Conservation (phyloP, 2,329 filamentous ascomycete species). For the Ustulina deusta region DNA sequence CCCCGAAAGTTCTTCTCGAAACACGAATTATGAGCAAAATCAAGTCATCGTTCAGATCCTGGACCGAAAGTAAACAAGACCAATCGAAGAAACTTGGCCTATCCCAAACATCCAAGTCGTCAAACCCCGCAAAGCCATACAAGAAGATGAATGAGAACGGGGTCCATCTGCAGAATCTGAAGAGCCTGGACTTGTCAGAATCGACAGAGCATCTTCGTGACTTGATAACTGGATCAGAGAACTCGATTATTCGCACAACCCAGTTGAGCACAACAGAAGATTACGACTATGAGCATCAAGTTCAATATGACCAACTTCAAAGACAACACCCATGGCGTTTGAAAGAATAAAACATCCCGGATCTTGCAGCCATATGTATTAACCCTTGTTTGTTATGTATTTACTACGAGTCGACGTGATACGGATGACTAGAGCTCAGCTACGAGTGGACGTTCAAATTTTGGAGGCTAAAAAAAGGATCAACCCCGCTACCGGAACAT, state of each 20-base stretch:
- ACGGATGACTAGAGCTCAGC: not conserved
- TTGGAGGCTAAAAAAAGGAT: not conserved
- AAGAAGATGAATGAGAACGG: constrained; percentile 43
- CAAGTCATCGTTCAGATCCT: constrained; percentile 37
- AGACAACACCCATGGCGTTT: constrained; percentile 37
- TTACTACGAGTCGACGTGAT: not conserved
- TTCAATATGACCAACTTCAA: constrained; percentile 33
- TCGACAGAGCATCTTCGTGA: constrained; percentile 45
- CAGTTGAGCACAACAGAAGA: constrained; percentile 38
- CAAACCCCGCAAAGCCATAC: constrained; percentile 31
- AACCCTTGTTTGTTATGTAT: not conserved
- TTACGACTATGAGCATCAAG: constrained; percentile 34
- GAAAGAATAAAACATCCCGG: constrained; percentile 11
- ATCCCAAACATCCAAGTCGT: constrained; percentile 29
- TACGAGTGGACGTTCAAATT: not conserved
- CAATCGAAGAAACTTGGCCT: constrained; percentile 28
- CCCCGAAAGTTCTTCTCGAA: constrained; percentile 54
- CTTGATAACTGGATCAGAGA: constrained; percentile 26
- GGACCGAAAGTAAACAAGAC: constrained; percentile 37
- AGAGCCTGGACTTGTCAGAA: constrained; percentile 35
- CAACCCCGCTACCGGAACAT: not conserved
- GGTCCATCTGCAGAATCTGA: constrained; percentile 39
- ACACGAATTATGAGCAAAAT: constrained; percentile 41
- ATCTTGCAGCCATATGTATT: not conserved
- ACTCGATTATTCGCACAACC: constrained; percentile 44